These are phyloP conservation scores for Bidens hawaiensis DNA, from an alignment of 140 eudicot species.

Conservation along the genomic window DNA sequence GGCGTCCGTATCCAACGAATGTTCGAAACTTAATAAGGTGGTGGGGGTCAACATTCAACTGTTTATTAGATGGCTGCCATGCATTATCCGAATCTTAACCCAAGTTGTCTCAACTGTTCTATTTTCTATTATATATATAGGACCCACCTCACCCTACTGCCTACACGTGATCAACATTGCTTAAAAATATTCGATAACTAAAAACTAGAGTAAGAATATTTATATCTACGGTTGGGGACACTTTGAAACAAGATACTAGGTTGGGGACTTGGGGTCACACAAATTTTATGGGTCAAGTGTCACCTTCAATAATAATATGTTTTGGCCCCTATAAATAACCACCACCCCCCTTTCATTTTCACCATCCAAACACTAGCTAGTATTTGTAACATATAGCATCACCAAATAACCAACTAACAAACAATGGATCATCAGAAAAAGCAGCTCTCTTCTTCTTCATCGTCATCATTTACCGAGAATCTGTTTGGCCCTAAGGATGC, in stretches of 20 bases:
- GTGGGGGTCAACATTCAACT: slow-evolving; percentile 24
- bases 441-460: slow-evolving; percentile 29
- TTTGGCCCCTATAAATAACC: slow-evolving; percentile 43
- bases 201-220: no score
- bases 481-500: slow-evolving; percentile 79
- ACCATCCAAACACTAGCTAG: slow-evolving; percentile 19
- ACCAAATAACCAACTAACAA: neutral
- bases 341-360: slow-evolving; percentile 22
- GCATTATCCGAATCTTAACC: slow-evolving; percentile 28
- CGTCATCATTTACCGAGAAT: slow-evolving; percentile 42
- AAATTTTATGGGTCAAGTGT: slow-evolving; percentile 1
- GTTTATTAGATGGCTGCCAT: slow-evolving; percentile 24
- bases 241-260: neutral
- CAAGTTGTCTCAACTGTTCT: neutral
- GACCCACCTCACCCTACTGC: neutral
- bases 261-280: neutral
- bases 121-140: no score
- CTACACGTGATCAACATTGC: neutral
- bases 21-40: neutral
- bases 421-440: slow-evolving; percentile 51
- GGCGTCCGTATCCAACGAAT: slow-evolving; percentile 3
- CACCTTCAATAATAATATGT: slow-evolving; percentile 5
- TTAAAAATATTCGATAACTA: neutral
- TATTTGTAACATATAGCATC: no score
- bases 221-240: neutral